These are phyloP conservation scores for Malassezia nana DNA, from an alignment of 1,284 basidiomycete species.

Conservation along the genomic window DNA sequence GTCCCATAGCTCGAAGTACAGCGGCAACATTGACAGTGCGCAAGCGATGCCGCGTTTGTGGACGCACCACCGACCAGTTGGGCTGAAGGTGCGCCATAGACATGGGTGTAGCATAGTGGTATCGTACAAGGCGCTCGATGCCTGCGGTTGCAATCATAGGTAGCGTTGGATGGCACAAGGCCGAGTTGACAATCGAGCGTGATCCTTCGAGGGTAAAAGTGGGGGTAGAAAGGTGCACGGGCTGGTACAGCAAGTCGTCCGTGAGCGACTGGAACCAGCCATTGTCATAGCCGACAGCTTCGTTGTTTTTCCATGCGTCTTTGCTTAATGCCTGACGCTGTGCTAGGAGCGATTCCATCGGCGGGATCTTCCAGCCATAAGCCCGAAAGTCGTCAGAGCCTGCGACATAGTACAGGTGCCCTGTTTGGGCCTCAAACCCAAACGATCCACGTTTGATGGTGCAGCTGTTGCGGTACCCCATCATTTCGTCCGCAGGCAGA, in stretches of 20 bases:
- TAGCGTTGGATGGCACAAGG: constrained; percentile 13
- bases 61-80: not conserved
- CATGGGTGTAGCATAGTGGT: constrained; percentile 15
- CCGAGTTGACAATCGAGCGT: constrained; percentile 11
- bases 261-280: constrained; percentile 9
- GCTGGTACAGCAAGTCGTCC: not conserved
- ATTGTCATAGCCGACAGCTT: constrained; percentile 12
- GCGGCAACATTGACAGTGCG: constrained; percentile 10
- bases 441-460: constrained; percentile 76
- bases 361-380: constrained; percentile 67
- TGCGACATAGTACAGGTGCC: constrained; percentile 58
- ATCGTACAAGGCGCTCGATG: constrained; percentile 17
- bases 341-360: constrained; percentile 51
- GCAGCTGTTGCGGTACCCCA: constrained; percentile 60
- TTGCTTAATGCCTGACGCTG: constrained; percentile 50
- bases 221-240: constrained; percentile 3
- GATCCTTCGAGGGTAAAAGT: constrained; percentile 18
- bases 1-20: constrained; percentile 12
- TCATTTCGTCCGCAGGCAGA: not conserved
- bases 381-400: constrained; percentile 71
- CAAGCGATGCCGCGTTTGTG: constrained; percentile 5
- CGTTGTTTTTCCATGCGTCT: not conserved
- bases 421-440: constrained; percentile 50
- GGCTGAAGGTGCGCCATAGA: constrained; percentile 2
- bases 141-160: constrained; percentile 20